A percentile compares a stretch with the other conserved stretches of the same genome.
These are phyloP conservation scores for Penicillium paradoxum DNA, from an alignment of 495 filamentous ascomycete genomes.

Conservation along the genomic window DNA sequence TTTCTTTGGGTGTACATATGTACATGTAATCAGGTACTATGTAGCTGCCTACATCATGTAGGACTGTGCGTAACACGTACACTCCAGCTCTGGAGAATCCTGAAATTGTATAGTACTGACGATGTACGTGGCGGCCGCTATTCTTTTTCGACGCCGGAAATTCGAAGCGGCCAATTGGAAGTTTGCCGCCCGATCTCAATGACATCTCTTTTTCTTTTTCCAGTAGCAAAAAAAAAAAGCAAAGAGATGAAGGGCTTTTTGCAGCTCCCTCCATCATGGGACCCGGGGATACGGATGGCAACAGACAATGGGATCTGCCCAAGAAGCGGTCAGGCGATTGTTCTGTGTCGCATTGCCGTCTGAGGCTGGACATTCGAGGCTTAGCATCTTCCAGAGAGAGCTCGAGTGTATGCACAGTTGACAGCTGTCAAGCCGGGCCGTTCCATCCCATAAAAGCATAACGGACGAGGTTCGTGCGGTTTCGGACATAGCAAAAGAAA, in stretches of 20 bases:
- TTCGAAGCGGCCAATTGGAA: background rate
- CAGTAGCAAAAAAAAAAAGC: background rate
- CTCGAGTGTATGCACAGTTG: background rate
- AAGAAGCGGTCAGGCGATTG: constrained; percentile 9
- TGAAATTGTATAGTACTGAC: too few species aligned
- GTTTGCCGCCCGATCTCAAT: background rate
- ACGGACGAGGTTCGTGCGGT: constrained; percentile 7
- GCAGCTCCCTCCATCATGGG: background rate
- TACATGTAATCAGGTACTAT: too few species aligned
- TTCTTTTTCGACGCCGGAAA: background rate
- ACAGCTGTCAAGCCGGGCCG: constrained; percentile 6
- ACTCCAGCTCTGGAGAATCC: background rate
- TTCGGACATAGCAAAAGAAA: background rate
- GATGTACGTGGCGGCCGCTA: constrained; percentile 7
- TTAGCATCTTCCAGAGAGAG: background rate
- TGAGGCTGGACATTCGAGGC: background rate
- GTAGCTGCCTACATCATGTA: too few species aligned
- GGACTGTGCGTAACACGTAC: background rate
- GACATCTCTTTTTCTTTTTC: background rate
- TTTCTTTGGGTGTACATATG: background rate
- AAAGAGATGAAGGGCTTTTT: background rate
- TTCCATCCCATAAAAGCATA: constrained; percentile 2
- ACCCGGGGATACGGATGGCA: background rate
- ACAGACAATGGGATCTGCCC: constrained; percentile 2
- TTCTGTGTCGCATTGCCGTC: background rate